Conservation (phyloP, 2,329 filamentous ascomycete genomes). For the Periconia macrospinosa region DNA sequence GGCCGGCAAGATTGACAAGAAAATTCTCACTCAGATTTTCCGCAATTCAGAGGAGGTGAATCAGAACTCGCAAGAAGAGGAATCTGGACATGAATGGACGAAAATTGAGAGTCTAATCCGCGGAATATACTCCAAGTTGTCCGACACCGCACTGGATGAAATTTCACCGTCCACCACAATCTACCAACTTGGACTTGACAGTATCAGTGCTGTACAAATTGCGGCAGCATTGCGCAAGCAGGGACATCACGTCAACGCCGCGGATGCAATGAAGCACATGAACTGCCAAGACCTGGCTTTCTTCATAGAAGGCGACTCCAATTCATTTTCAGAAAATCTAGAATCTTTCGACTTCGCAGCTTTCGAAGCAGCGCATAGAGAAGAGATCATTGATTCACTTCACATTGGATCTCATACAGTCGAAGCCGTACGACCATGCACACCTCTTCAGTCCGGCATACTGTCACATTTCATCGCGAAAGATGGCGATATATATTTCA, state of each 20-base stretch:
- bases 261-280: slow-evolving; percentile 69
- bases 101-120: slow-evolving; percentile 57
- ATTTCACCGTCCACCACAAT: slow-evolving; percentile 71
- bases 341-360: slow-evolving; percentile 49
- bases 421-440: slow-evolving; percentile 72
- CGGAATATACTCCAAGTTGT: slow-evolving; percentile 60
- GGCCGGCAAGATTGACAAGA: slow-evolving; percentile 46
- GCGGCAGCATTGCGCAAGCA: slow-evolving; percentile 66
- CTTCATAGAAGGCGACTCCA: slow-evolving; percentile 11
- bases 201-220: slow-evolving; percentile 81
- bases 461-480: slow-evolving; percentile 72
- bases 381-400: slow-evolving; percentile 32
- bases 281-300: slow-evolving; percentile 38
- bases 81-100: slow-evolving; percentile 48
- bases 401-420: slow-evolving; percentile 43
- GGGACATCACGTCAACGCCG: slow-evolving; percentile 63
- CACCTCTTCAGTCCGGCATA: slow-evolving; percentile 78
- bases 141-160: slow-evolving; percentile 50
- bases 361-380: slow-evolving; percentile 53
- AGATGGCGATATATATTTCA: slow-evolving; percentile 72
- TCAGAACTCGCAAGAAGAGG: neutral
- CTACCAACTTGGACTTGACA: slow-evolving; percentile 87
- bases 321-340: neutral
- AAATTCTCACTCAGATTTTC: slow-evolving; percentile 35
- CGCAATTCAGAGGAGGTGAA: slow-evolving; percentile 13